phyloP scores from a whole-genome alignment of 805 yeast species.

The Yarrowia osloensis region DNA sequence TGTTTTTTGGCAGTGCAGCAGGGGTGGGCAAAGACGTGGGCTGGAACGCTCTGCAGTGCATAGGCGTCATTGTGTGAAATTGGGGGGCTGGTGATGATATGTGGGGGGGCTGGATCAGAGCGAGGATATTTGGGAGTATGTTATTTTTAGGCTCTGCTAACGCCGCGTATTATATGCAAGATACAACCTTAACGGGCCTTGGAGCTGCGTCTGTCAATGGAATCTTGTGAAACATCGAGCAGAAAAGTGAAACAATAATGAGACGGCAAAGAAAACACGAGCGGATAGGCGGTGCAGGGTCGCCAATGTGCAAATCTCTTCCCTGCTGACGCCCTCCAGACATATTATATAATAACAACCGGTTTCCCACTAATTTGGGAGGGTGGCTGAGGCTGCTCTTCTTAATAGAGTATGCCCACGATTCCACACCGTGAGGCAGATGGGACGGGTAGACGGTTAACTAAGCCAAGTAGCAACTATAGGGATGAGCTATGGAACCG shows the following conservation, averaged over 20 bases:
- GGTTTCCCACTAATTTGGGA: background rate
- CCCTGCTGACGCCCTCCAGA: background rate
- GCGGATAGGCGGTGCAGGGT: slow-evolving; percentile 4
- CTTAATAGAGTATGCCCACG: background rate
- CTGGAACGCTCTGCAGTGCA: slow-evolving; percentile 2
- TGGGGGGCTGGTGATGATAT: background rate
- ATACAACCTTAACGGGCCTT: background rate
- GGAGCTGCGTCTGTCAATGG: background rate
- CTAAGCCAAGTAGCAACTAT: too few relatives aligned
- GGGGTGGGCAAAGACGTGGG: slow-evolving; percentile 7
- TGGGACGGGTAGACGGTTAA: too few relatives aligned
- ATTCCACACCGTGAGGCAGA: too few relatives aligned
- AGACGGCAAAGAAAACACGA: background rate
- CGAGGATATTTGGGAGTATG: background rate
- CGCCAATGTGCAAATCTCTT: background rate
- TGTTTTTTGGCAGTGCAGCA: background rate
- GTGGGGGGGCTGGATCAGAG: background rate
- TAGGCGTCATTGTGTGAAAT: background rate
- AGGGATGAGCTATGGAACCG: too few relatives aligned
- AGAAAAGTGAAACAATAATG: background rate
- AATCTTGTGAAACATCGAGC: background rate
- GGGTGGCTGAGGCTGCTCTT: background rate
- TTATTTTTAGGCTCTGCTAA: background rate
- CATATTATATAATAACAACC: background rate
- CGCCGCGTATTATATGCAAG: background rate